A percentile compares a stretch with the other conserved stretches of the same genome.
Evolutionary conservation across 2,329 filamentous ascomycete genomes (phyloP).

Genomic region (Apiospora aurea): DNA sequence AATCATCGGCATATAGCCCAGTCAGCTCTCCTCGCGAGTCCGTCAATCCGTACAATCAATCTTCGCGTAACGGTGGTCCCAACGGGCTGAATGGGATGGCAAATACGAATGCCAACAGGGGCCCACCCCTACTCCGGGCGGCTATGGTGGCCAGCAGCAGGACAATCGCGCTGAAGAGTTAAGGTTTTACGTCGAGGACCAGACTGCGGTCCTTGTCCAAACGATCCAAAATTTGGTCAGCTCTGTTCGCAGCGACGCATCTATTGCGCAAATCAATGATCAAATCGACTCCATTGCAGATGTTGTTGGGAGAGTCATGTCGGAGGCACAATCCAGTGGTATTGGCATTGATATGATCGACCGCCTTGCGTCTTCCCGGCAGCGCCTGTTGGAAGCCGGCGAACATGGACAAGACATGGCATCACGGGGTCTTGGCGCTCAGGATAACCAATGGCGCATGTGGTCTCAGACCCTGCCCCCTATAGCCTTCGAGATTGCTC

Average conservation of each 20-base stretch:
- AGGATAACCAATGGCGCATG: conserved; percentile 63
- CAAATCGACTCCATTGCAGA: conserved; percentile 75
- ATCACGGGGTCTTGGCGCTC: conserved; percentile 56
- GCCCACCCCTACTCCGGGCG: conserved; percentile 45
- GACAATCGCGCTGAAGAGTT: conserved; percentile 55
- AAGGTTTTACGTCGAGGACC: conserved; percentile 81
- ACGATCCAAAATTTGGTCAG: conserved; percentile 83
- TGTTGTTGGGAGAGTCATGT: conserved; percentile 74
- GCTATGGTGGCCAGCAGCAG: conserved; percentile 46
- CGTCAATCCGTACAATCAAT: conserved; percentile 48
- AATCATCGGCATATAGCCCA: conserved; percentile 79
- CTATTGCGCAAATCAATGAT: conserved; percentile 69
- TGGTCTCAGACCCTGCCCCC: conserved; percentile 78
- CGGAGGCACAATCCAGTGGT: conserved; percentile 66
- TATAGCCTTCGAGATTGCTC: conserved; percentile 85
- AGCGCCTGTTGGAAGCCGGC: conserved; percentile 69
- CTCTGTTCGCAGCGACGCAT: conserved; percentile 70
- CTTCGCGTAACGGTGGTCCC: conserved; percentile 35
- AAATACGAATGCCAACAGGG: conserved; percentile 46
- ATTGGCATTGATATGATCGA: conserved; percentile 60
- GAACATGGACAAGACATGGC: conserved; percentile 67
- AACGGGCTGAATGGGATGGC: conserved; percentile 46
- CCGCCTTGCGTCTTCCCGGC: conserved; percentile 68
- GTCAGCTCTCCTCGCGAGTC: conserved; percentile 72
- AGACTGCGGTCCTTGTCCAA: conserved; percentile 79